Percentiles rank a stretch among this genome's conserved stretches.
Conservation (phyloP, 73 alveolate species). For the Blepharisma stoltei region DNA sequence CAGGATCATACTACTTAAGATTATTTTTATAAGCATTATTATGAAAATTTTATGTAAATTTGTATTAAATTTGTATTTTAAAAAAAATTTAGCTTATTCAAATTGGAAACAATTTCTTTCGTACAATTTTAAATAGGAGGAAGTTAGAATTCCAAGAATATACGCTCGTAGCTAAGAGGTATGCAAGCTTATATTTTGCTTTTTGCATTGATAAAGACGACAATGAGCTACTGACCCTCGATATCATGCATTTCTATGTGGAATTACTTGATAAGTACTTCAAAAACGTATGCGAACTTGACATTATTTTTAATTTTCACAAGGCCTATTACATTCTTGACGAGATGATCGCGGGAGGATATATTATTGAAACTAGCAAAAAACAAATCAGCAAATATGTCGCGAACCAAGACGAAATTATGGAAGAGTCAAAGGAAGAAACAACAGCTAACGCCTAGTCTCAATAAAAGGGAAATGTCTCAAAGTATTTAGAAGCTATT, state of each 20-base stretch:
- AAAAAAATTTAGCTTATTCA: too few relatives aligned
- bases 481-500: too few relatives aligned
- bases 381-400: conserved; percentile 40
- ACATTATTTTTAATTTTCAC: conserved; percentile 88
- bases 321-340: conserved; percentile 89
- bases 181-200: conserved; percentile 91
- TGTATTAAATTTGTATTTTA: too few relatives aligned
- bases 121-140: too few relatives aligned
- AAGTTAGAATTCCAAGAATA: not conserved
- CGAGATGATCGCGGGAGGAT: conserved; percentile 87
- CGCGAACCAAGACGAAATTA: conserved; percentile 25
- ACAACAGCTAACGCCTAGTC: not conserved
- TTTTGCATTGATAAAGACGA: conserved; percentile 88
- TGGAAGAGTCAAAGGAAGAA: conserved; percentile 35
- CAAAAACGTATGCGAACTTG: conserved; percentile 95
- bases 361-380: conserved; percentile 85
- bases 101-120: too few relatives aligned
- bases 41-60: too few relatives aligned
- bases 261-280: conserved; percentile 91
- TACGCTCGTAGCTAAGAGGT: conserved; percentile 54
- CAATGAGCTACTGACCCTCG: conserved; percentile 82
- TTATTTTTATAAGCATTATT: conserved; percentile 33
- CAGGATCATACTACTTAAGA: conserved; percentile 45
- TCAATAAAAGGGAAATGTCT: too few relatives aligned
- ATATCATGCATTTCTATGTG: conserved; percentile 86